Percentiles rank a stretch among this genome's conserved stretches.
These are phyloP conservation scores for apple (Malus domestica) DNA, from an alignment of 306 rosid genomes.

Conservation along the genomic window ASM211411v1 NC_041802.1:30502001-30502500, in stretches of 20 bases:
- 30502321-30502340: neutral
- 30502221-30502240: neutral
- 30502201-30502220: neutral
- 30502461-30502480: no score
- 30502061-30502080: fast-evolving
- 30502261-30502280: neutral
- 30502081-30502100: fast-evolving
- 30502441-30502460: no score
- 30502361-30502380: no score
- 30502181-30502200: no score
- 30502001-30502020: no score
- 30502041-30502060: fast-evolving
- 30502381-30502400: no score
- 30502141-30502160: neutral
- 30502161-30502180: neutral
- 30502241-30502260: no score
- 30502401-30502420: neutral
- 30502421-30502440: no score
- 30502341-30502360: neutral
- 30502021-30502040: fast-evolving
- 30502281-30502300: neutral
- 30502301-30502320: neutral
- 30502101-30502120: no score
- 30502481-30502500: no score
- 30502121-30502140: neutral